Conservation (phyloP, 768 basidiomycete species). For the Clavulina sp. region DNA sequence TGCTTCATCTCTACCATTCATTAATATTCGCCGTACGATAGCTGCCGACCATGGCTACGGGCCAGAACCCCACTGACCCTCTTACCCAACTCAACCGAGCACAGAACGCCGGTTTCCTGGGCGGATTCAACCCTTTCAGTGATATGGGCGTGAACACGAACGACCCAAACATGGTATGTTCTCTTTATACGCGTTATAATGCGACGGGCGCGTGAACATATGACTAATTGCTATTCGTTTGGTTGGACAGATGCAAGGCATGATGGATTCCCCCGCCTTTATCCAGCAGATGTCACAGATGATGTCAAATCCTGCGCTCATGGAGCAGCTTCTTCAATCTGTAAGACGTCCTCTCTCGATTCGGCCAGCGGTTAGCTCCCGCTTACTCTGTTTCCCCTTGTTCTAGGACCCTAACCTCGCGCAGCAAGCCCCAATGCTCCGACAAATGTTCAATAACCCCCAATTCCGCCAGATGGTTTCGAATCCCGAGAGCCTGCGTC, state of each 20-base stretch:
- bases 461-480: constrained; percentile 65
- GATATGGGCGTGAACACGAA: constrained; percentile 80
- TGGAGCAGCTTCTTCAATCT: constrained; percentile 38
- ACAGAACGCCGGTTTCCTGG: constrained; percentile 61
- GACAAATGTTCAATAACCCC: constrained; percentile 60
- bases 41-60: constrained; percentile 76
- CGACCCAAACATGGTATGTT: constrained; percentile 81
- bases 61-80: constrained; percentile 76
- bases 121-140: constrained; percentile 81
- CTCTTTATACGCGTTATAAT: not conserved
- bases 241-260: constrained; percentile 45
- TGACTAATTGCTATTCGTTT: not conserved
- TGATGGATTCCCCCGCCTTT: constrained; percentile 77
- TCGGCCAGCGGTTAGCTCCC: too few relatives aligned
- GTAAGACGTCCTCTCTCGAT: too few relatives aligned
- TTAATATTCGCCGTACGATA: too few relatives aligned
- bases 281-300: constrained; percentile 72
- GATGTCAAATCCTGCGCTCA: constrained; percentile 74
- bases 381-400: constrained; percentile 44
- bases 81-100: constrained; percentile 68
- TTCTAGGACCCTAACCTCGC: constrained; percentile 56
- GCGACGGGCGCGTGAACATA: constrained; percentile 1
- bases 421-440: constrained; percentile 61
- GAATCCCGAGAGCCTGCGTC: constrained; percentile 59
- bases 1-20: constrained; percentile 31